These are phyloP conservation scores for Sanghuangporus weigelae DNA, from an alignment of 1,284 basidiomycete species.

Conservation along the genomic window DNA sequence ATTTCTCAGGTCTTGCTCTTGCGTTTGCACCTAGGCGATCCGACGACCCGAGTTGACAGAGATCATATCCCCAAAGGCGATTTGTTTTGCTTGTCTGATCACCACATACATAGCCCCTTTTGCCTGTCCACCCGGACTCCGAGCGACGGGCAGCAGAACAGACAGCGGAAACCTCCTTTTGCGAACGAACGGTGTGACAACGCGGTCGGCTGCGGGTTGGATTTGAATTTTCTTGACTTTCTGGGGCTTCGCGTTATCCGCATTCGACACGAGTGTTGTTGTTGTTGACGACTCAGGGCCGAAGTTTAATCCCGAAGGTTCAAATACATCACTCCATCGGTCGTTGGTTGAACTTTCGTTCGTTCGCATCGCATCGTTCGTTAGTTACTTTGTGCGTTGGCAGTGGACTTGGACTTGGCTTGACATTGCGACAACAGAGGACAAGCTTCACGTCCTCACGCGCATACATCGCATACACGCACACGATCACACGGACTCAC, in stretches of 20 bases:
- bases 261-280: not conserved
- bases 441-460: not conserved
- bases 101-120: no score
- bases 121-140: no score
- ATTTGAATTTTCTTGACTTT: not conserved
- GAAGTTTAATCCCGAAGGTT: not conserved
- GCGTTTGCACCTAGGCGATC: no score
- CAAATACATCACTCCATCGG: not conserved
- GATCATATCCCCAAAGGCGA: no score
- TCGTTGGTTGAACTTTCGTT: not conserved
- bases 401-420: not conserved
- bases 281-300: not conserved
- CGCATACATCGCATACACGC: not conserved
- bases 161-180: no score
- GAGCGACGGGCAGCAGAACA: no score
- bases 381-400: not conserved
- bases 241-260: not conserved
- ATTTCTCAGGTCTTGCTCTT: no score
- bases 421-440: not conserved
- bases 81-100: no score
- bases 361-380: not conserved
- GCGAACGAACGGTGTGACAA: no score
- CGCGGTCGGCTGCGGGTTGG: no score
- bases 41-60: no score
- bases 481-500: not conserved